Base-by-base conservation (phyloP, 1,284 basidiomycete genomes). In the Takashimella koratensis region DNA sequence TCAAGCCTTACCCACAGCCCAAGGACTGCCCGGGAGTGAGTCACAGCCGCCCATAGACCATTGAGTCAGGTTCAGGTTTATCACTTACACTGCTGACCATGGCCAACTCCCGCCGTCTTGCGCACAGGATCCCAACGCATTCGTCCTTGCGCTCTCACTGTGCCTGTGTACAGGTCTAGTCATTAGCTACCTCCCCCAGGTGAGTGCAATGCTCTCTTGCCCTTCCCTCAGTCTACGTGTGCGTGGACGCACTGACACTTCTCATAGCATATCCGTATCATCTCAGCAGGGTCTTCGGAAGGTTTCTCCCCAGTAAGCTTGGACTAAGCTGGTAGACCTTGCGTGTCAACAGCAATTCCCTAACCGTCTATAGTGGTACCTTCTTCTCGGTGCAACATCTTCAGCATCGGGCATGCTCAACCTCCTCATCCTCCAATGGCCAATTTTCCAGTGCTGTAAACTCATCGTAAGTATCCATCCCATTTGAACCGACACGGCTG, bases 341-440 rank as follows among this genome's bases (percentile, higher is more conserved):
- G n/a, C 19, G 4, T 26, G 21, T 42, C 19, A 10, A 45, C 11
- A 4, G 6, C 16, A n/a, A 21, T 56, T 51, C 49, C 48, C 54
- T 42, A 54, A 62, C 46, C 0, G 11, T 25, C 16, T 6, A 19
- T 53, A 76, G 49, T 89, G 89, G 85, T 98, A 90, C 71, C 78
- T 98, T n/a, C 80, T 98, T 2, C 82, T 98, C 0, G 96, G 96
- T 10, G 87, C 88, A 53, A 95, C 90, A 1, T 88, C 87, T 10
- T 83, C 84, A 13, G 86, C 87, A 1, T 85, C 88, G 0, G 86
- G 83, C 0, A 82, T 91, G 81, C 78, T 93, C 49, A 93, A 93
- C 70, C 84, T 94, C 83, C 88, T 96, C 25, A 86, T 90, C 3
- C 82, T 97, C 58, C 92, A 97, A 70, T 97, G 90, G 84, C 83